phyloP scores from a whole-genome alignment of 176 grass and related monocot species.

The Carex pumila region DNA sequence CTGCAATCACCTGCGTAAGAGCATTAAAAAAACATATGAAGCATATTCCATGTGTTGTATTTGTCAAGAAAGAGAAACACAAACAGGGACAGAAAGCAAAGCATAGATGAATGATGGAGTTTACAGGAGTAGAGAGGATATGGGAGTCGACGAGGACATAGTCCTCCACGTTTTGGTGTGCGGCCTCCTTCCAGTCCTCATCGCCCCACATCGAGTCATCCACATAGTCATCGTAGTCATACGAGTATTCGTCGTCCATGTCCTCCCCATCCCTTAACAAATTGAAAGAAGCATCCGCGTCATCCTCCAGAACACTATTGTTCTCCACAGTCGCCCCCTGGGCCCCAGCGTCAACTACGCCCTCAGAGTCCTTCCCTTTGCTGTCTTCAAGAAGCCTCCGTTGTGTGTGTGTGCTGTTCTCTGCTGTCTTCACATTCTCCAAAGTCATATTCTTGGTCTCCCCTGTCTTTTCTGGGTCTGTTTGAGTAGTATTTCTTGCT shows the following conservation, averaged over 20 bases:
- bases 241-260: conserved; percentile 41
- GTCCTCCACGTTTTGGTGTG: conserved; percentile 68
- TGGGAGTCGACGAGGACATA: conserved; percentile 87
- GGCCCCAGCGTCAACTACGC: conserved; percentile 19
- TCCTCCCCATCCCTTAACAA: conserved; percentile 51
- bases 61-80: background rate
- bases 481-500: background rate
- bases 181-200: conserved; percentile 81
- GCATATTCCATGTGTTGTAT: background rate
- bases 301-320: conserved; percentile 52
- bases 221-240: conserved; percentile 54
- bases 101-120: conserved; percentile 12
- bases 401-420: conserved; percentile 45
- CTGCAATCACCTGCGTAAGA: conserved; percentile 75
- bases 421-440: background rate
- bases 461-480: background rate
- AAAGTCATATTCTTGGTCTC: conserved; percentile 4
- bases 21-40: conserved; percentile 22
- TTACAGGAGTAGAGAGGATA: conserved; percentile 84
- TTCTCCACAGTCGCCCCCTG: conserved; percentile 58
- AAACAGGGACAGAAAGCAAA: conserved; percentile 15
- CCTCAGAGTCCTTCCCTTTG: conserved; percentile 47
- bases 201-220: conserved; percentile 80
- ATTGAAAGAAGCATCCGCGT: conserved; percentile 82
- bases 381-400: conserved; percentile 67